phyloP scores from a whole-genome alignment of 2,329 filamentous ascomycete genomes.

The Fusarium sp. region DNA sequence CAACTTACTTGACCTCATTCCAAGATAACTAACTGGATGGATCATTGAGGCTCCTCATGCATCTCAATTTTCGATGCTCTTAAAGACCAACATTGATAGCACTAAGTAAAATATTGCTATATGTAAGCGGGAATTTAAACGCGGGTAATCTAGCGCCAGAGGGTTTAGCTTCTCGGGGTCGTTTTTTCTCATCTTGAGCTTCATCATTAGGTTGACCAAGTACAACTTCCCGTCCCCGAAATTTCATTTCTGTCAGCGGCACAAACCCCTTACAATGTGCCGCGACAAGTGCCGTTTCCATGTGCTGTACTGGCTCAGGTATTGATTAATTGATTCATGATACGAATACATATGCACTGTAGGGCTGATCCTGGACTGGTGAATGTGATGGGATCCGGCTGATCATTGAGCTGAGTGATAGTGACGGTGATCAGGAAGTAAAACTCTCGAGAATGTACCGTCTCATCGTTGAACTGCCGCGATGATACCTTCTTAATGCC shows the following conservation, averaged over 20 bases:
- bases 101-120: constrained; percentile 19
- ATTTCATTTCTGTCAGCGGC: constrained; percentile 16
- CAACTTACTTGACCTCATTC: not conserved
- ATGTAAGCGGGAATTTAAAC: constrained; percentile 30
- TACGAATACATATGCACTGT: not conserved
- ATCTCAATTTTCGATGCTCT: not conserved
- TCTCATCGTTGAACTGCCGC: constrained; percentile 8
- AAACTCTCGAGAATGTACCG: not conserved
- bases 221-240: constrained; percentile 15
- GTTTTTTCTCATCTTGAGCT: not conserved
- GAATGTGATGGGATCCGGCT: constrained; percentile 1
- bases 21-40: not conserved
- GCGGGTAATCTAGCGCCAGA: constrained; percentile 11
- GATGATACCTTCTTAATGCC: constrained; percentile 8
- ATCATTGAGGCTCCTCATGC: not conserved
- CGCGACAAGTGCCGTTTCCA: constrained; percentile 13
- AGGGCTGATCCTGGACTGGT: constrained; percentile 20
- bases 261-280: not conserved
- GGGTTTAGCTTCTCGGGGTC: constrained; percentile 12
- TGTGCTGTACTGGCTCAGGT: not conserved
- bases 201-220: not conserved
- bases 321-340: not conserved
- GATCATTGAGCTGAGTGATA: constrained; percentile 17
- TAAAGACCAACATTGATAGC: not conserved
- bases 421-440: constrained; percentile 22